phyloP scores from a whole-genome alignment of 1,139 yeast genomes.

The Saccharomycopsis phalli region DNA sequence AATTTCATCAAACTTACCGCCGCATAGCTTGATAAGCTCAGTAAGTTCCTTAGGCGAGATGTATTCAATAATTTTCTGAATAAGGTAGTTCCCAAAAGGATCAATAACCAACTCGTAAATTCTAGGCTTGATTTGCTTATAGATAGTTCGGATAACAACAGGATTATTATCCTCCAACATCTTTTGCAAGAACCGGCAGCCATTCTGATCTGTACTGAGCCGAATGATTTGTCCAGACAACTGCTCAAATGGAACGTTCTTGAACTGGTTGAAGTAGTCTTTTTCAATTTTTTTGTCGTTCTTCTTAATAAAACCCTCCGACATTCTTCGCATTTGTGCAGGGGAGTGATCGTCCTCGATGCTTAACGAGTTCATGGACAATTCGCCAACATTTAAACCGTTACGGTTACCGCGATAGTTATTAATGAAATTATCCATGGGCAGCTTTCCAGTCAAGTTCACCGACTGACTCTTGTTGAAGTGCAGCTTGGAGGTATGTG shows the following conservation, averaged over 20 bases:
- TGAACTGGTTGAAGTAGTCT: slow-evolving; percentile 15
- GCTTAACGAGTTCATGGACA: background rate
- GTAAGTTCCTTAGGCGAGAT: slow-evolving; percentile 65
- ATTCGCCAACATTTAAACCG: slow-evolving; percentile 1
- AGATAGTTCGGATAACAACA: slow-evolving; percentile 46
- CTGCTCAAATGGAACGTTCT: slow-evolving; percentile 18
- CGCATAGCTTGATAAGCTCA: slow-evolving; percentile 60
- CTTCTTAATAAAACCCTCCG: slow-evolving; percentile 7
- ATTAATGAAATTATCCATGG: background rate
- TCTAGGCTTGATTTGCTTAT: slow-evolving; percentile 69
- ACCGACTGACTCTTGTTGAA: slow-evolving; percentile 9
- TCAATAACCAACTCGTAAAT: slow-evolving; percentile 85
- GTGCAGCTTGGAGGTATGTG: background rate
- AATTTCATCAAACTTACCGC: slow-evolving; percentile 67
- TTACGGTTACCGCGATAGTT: background rate
- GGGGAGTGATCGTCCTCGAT: background rate
- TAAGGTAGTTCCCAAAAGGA: slow-evolving; percentile 90
- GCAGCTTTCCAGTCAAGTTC: slow-evolving; percentile 1
- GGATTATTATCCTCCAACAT: slow-evolving; percentile 26
- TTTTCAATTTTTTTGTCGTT: slow-evolving; percentile 14
- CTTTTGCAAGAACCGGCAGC: slow-evolving; percentile 18
- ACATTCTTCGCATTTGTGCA: slow-evolving; percentile 4
- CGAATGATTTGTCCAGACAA: slow-evolving; percentile 13
- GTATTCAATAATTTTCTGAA: slow-evolving; percentile 81
- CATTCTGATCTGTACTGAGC: slow-evolving; percentile 19